Evolutionary conservation across 768 basidiomycete genomes (phyloP).

Genomic region (Multifurca ochricompacta): DNA sequence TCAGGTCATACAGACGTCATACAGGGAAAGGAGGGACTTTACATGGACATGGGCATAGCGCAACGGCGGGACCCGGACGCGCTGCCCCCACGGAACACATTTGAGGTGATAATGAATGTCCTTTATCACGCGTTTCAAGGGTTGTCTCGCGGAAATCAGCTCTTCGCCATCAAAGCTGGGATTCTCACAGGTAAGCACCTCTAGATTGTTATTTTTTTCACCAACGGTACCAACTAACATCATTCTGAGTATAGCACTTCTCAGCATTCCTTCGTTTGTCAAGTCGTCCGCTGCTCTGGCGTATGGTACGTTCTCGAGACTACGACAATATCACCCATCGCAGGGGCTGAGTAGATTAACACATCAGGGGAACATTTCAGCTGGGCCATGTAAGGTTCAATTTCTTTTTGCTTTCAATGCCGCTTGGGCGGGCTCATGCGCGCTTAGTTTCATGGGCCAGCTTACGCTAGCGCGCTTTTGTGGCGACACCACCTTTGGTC

Average conservation of each 20-base stretch:
- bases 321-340: neutral
- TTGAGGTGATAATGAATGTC: conserved; percentile 45
- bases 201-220: neutral
- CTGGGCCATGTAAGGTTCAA: conserved; percentile 61
- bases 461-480: conserved; percentile 62
- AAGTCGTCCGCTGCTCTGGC: conserved; percentile 48
- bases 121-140: conserved; percentile 35
- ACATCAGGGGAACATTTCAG: conserved; percentile 50
- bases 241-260: conserved; percentile 34
- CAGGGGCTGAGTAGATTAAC: conserved; percentile 6
- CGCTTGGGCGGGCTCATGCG: neutral
- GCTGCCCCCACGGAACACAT: conserved; percentile 52
- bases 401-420: neutral
- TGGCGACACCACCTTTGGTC: conserved; percentile 66
- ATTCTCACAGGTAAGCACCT: conserved; percentile 42
- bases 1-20: conserved; percentile 37
- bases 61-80: conserved; percentile 65
- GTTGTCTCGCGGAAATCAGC: conserved; percentile 48
- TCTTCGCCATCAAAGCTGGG: conserved; percentile 69
- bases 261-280: conserved; percentile 54
- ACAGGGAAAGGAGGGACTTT: conserved; percentile 41
- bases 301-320: conserved; percentile 37
- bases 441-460: conserved; percentile 62
- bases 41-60: conserved; percentile 49
- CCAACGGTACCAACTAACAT: neutral